Evolutionary conservation across 306 rosid species (phyloP).

Genomic region (Trichosanthes truncata): DNA sequence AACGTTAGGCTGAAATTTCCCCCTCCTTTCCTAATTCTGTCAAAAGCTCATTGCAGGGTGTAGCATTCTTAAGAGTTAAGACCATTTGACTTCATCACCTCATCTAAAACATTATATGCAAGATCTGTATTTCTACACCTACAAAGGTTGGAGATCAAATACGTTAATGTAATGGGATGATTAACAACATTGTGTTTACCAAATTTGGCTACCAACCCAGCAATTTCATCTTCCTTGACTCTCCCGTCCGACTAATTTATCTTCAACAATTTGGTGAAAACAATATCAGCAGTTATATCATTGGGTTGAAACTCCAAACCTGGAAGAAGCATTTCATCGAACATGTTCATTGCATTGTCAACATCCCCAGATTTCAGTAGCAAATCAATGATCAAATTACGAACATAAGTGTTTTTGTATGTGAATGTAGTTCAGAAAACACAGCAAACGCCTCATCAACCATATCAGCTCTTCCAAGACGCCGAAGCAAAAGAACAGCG

Average conservation of each 20-base stretch:
- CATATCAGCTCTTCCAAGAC: constrained; percentile 34
- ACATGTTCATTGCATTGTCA: constrained; percentile 36
- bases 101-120: constrained; percentile 57
- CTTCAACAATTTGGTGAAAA: constrained; percentile 31
- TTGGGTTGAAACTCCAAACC: constrained; percentile 27
- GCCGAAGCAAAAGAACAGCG: constrained; percentile 25
- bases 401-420: constrained; percentile 30
- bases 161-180: constrained; percentile 33
- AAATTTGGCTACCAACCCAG: constrained; percentile 38
- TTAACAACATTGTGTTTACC: constrained; percentile 37
- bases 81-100: constrained; percentile 41
- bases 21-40: constrained; percentile 40
- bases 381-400: constrained; percentile 24
- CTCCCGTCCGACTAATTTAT: constrained; percentile 21
- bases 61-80: constrained; percentile 22
- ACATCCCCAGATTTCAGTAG: constrained; percentile 27
- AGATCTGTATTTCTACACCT: constrained; percentile 29
- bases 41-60: constrained; percentile 62
- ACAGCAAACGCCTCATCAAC: constrained; percentile 28
- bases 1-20: constrained; percentile 37
- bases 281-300: constrained; percentile 29
- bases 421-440: constrained; percentile 26
- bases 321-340: constrained; percentile 67
- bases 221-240: constrained; percentile 31
- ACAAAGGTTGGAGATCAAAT: constrained; percentile 44